Evolutionary conservation across 305 asterid genomes (phyloP).

Genomic region (Plantago coronopus): DNA sequence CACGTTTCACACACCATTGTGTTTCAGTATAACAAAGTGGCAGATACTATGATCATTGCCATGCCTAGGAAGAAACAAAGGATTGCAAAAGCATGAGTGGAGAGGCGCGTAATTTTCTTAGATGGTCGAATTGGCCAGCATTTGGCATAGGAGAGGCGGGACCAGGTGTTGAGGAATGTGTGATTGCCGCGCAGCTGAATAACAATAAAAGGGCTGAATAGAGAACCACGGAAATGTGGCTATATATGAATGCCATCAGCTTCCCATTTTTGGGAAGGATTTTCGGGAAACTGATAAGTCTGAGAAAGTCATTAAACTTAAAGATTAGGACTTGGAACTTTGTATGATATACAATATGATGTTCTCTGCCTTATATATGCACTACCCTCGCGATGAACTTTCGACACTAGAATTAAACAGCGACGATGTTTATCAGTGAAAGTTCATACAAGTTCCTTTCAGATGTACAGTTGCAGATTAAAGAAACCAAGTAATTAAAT

Average conservation of each 20-base stretch:
- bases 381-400: too few relatives aligned
- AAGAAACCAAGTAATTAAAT: too few relatives aligned
- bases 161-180: neutral
- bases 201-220: slow-evolving; percentile 23
- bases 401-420: too few relatives aligned
- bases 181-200: slow-evolving; percentile 5
- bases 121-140: neutral
- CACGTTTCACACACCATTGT: slow-evolving; percentile 16
- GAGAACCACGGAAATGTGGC: slow-evolving; percentile 20
- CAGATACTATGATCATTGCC: slow-evolving; percentile 27
- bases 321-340: too few relatives aligned
- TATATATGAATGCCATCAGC: slow-evolving; percentile 21
- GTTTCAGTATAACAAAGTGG: slow-evolving; percentile 21
- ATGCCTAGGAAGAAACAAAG: slow-evolving; percentile 17
- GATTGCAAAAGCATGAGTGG: neutral
- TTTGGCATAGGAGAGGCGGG: neutral
- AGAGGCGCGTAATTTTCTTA: neutral
- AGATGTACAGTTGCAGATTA: too few relatives aligned
- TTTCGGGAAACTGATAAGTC: slow-evolving; percentile 28
- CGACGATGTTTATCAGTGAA: too few relatives aligned
- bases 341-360: neutral
- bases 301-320: slow-evolving; percentile 24
- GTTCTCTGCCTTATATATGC: slow-evolving; percentile 4
- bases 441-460: too few relatives aligned
- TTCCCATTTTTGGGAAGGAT: slow-evolving; percentile 28